Evolutionary conservation across 805 yeast species (phyloP).

Genomic region (Schwanniomyces sp.): DNA sequence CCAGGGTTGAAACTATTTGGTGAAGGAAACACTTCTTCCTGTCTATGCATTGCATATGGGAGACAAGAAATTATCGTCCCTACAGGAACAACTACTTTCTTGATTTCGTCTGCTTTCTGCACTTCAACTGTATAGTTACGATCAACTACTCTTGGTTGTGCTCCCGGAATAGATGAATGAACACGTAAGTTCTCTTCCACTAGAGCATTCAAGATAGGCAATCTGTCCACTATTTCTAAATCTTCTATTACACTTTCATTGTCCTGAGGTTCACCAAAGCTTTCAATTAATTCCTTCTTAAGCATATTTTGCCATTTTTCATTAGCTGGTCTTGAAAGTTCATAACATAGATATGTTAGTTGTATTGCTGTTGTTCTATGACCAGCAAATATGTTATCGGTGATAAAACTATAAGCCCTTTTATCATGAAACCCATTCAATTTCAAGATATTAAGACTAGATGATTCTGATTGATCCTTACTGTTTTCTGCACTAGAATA

Average conservation of each 20-base stretch:
- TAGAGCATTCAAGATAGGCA: conserved; percentile 59
- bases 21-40: conserved; percentile 46
- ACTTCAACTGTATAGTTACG: conserved; percentile 18
- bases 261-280: conserved; percentile 29
- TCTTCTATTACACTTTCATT: conserved; percentile 18
- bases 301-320: conserved; percentile 46
- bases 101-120: conserved; percentile 5
- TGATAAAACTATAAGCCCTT: conserved; percentile 36
- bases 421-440: conserved; percentile 28
- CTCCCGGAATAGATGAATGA: conserved; percentile 73
- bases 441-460: conserved; percentile 19
- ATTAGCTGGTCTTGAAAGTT: conserved; percentile 53
- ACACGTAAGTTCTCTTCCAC: conserved; percentile 59
- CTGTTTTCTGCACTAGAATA: conserved; percentile 30
- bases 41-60: conserved; percentile 65
- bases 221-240: conserved; percentile 44
- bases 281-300: conserved; percentile 42
- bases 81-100: conserved; percentile 39
- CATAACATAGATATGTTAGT: conserved; percentile 56
- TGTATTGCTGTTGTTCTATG: conserved; percentile 73
- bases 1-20: conserved; percentile 57
- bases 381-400: conserved; percentile 74
- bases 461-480: conserved; percentile 17
- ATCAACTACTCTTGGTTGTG: conserved; percentile 58
- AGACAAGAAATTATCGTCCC: conserved; percentile 61